Conservation (phyloP, 495 filamentous ascomycete genomes). For the Clavariopsis aquatica region DNA sequence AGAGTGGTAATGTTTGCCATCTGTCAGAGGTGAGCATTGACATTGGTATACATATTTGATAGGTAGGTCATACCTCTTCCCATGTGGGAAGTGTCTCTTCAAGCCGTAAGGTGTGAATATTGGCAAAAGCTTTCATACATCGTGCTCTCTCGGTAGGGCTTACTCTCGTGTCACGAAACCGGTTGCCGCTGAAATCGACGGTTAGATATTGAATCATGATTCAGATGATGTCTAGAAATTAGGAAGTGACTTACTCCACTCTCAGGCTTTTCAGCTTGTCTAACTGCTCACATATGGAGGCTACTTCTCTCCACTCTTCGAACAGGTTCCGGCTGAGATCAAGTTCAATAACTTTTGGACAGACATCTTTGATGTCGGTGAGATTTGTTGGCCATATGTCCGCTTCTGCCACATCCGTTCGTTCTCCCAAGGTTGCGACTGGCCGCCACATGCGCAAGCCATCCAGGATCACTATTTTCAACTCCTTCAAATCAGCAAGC, state of each 20-base stretch:
- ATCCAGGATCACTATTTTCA: slow-evolving; percentile 81
- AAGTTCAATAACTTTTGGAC: slow-evolving; percentile 70
- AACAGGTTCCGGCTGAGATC: slow-evolving; percentile 87
- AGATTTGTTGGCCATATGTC: slow-evolving; percentile 7
- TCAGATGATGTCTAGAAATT: not conserved
- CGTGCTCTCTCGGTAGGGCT: slow-evolving; percentile 35
- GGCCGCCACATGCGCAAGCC: slow-evolving; percentile 59
- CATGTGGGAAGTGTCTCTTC: slow-evolving; percentile 72
- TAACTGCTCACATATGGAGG: slow-evolving; percentile 68
- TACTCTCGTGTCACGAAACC: slow-evolving; percentile 59
- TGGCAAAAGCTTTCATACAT: slow-evolving; percentile 54
- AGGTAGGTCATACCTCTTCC: slow-evolving; percentile 58
- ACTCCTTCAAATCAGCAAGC: slow-evolving; percentile 72
- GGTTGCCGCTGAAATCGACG: slow-evolving; percentile 63
- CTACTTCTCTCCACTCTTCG: slow-evolving; percentile 62
- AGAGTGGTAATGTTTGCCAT: slow-evolving; percentile 42
- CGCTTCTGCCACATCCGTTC: slow-evolving; percentile 36
- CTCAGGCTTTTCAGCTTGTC: slow-evolving; percentile 62
- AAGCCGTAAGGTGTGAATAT: slow-evolving; percentile 69
- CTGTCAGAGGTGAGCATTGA: slow-evolving; percentile 30
- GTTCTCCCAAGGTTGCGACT: slow-evolving; percentile 45
- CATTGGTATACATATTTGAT: slow-evolving; percentile 37
- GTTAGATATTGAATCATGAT: not conserved
- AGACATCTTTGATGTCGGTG: slow-evolving; percentile 34
- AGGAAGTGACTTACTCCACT: slow-evolving; percentile 60